Conservation (phyloP, 257 asterid species). For the Thymus quinquecostatus region DNA sequence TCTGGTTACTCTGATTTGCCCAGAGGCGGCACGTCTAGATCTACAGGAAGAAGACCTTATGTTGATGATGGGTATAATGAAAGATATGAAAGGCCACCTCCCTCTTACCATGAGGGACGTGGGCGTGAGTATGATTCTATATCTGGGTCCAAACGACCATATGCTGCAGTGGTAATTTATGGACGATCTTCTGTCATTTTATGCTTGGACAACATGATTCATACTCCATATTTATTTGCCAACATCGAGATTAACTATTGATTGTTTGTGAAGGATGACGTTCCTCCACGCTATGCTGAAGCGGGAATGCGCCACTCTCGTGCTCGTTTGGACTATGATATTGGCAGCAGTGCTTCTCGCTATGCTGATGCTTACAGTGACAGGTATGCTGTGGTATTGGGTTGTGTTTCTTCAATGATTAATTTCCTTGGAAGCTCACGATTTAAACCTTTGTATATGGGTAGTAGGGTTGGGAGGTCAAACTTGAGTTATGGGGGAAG, state of each 20-base stretch:
- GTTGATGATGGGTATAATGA: constrained; percentile 79
- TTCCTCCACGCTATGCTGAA: constrained; percentile 82
- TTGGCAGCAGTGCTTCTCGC: constrained; percentile 70
- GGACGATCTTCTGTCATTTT: constrained; percentile 18
- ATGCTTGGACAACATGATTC: constrained; percentile 8
- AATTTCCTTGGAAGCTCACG: neutral
- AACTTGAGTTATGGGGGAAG: constrained; percentile 75
- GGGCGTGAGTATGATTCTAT: constrained; percentile 73
- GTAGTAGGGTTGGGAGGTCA: constrained; percentile 76
- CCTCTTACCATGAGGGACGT: constrained; percentile 72
- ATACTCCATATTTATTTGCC: constrained; percentile 26
- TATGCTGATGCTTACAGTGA: constrained; percentile 84
- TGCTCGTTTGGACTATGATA: constrained; percentile 86
- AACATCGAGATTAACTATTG: constrained; percentile 22
- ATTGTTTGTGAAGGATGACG: constrained; percentile 63
- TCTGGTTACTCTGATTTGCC: constrained; percentile 77
- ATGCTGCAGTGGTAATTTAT: constrained; percentile 63
- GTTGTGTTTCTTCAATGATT: constrained; percentile 8
- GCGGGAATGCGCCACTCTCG: constrained; percentile 87
- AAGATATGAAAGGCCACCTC: constrained; percentile 88
- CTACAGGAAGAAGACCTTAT: constrained; percentile 76
- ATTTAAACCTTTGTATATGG: constrained; percentile 8
- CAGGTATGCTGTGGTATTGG: constrained; percentile 50
- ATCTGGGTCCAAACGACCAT: constrained; percentile 93
- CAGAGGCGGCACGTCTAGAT: constrained; percentile 69